Evolutionary conservation across 345 rosid species (phyloP).

Genomic region (Lenwebbia sp.): DNA sequence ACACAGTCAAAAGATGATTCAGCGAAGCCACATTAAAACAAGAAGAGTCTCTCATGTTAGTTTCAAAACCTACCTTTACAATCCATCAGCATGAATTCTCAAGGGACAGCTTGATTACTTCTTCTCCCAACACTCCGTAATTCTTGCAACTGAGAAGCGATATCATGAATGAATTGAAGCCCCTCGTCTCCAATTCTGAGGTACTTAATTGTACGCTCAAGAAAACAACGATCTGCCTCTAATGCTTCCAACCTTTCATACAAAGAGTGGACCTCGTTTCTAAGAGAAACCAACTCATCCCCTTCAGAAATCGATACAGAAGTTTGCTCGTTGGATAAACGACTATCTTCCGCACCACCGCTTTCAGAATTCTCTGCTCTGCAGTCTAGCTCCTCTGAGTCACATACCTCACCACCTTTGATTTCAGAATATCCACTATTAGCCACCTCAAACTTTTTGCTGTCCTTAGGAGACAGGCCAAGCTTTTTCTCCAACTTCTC

Average conservation of each 20-base stretch:
- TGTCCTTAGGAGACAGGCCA: constrained; percentile 9
- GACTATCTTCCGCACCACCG: constrained; percentile 1
- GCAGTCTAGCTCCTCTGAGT: not conserved
- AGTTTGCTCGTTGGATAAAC: not conserved
- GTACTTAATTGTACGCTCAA: constrained; percentile 1
- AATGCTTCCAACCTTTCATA: constrained; percentile 6
- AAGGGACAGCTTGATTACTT: not conserved
- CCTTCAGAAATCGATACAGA: not conserved
- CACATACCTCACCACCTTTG: not conserved
- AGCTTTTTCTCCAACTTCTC: constrained; percentile 41
- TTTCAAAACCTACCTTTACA: constrained; percentile 1
- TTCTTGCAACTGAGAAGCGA: constrained; percentile 9
- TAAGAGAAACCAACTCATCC: not conserved
- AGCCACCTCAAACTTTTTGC: constrained; percentile 1
- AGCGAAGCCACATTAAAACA: not conserved
- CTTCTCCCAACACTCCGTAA: not conserved
- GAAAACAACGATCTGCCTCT: constrained; percentile 8
- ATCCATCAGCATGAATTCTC: not conserved
- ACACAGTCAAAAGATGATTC: not conserved
- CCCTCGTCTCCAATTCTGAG: constrained; percentile 8
- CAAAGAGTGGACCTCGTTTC: constrained; percentile 1
- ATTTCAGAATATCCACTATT: constrained; percentile 2
- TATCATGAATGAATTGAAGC: constrained; percentile 6
- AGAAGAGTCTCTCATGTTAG: not conserved
- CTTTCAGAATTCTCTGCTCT: constrained; percentile 3